Percentiles rank a stretch among this genome's conserved stretches.
Evolutionary conservation across 495 filamentous ascomycete genomes (phyloP).

Genomic region (Hypoxylon perforatum): DNA sequence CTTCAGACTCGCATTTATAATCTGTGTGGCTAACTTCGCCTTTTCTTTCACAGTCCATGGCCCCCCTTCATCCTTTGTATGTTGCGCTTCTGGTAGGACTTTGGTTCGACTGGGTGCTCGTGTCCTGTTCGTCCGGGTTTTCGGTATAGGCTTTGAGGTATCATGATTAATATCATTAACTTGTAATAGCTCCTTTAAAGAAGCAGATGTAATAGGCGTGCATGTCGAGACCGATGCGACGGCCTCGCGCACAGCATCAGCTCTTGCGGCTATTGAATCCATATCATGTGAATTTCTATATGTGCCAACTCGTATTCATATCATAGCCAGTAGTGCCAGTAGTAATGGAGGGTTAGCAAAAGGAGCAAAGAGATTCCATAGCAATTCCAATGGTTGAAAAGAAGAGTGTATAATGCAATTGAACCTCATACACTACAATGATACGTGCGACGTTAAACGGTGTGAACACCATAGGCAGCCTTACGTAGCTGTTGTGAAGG

Average conservation of each 20-base stretch:
- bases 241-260: constrained; percentile 63
- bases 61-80: constrained; percentile 41
- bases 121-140: constrained; percentile 51
- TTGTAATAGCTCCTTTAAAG: constrained; percentile 63
- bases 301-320: constrained; percentile 37
- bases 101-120: constrained; percentile 35
- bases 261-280: constrained; percentile 54
- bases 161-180: constrained; percentile 44
- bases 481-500: not conserved
- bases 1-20: constrained; percentile 82
- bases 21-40: constrained; percentile 79
- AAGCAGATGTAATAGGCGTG: constrained; percentile 57
- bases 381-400: constrained; percentile 28
- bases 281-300: constrained; percentile 48
- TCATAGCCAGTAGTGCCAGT: constrained; percentile 23
- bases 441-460: not conserved
- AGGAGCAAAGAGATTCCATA: constrained; percentile 43
- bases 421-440: not conserved
- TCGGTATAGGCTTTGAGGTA: constrained; percentile 46
- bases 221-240: constrained; percentile 64
- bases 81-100: constrained; percentile 28
- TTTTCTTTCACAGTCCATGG: constrained; percentile 68
- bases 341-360: constrained; percentile 9
- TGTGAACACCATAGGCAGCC: not conserved
- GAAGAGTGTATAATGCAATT: constrained; percentile 15